phyloP scores from a whole-genome alignment of 1,284 basidiomycete species.

The Cystobasidiaceae sp. region DNA sequence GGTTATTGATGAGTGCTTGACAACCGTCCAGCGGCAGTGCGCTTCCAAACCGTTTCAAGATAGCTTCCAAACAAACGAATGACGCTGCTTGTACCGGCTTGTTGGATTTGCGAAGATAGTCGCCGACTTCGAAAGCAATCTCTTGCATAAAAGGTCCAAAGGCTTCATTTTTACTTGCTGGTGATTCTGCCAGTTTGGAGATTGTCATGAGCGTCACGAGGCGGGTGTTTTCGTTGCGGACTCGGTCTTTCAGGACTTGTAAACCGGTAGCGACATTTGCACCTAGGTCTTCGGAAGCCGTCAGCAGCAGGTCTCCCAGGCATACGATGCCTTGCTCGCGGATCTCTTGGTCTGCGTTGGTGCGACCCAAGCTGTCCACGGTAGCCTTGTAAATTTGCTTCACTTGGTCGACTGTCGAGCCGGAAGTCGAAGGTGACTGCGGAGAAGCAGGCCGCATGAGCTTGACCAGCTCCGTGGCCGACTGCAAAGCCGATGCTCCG shows the following conservation, averaged over 20 bases:
- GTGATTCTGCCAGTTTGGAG: conserved; percentile 48
- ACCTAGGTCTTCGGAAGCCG: conserved; percentile 64
- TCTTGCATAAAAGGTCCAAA: conserved; percentile 75
- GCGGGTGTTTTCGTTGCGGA: conserved; percentile 57
- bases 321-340: conserved; percentile 73
- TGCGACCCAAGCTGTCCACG: conserved; percentile 62
- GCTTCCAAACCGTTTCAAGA: conserved; percentile 65
- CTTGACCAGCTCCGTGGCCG: conserved; percentile 51
- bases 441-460: conserved; percentile 42
- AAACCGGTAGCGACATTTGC: conserved; percentile 47
- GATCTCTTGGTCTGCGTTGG: conserved; percentile 87
- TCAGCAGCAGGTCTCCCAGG: conserved; percentile 78
- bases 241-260: conserved; percentile 68
- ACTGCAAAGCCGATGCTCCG: conserved; percentile 67
- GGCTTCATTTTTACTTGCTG: conserved; percentile 48
- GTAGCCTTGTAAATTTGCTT: conserved; percentile 70
- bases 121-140: conserved; percentile 66
- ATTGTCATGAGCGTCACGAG: conserved; percentile 51
- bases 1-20: conserved; percentile 61
- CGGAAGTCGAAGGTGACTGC: conserved; percentile 57
- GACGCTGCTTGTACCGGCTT: conserved; percentile 71
- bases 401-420: conserved; percentile 56
- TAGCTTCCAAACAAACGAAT: conserved; percentile 69
- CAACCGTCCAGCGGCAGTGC: conserved; percentile 61
- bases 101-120: conserved; percentile 72